phyloP scores from a whole-genome alignment of 495 filamentous ascomycete genomes.

The Aspergillus olivimuriae region DNA sequence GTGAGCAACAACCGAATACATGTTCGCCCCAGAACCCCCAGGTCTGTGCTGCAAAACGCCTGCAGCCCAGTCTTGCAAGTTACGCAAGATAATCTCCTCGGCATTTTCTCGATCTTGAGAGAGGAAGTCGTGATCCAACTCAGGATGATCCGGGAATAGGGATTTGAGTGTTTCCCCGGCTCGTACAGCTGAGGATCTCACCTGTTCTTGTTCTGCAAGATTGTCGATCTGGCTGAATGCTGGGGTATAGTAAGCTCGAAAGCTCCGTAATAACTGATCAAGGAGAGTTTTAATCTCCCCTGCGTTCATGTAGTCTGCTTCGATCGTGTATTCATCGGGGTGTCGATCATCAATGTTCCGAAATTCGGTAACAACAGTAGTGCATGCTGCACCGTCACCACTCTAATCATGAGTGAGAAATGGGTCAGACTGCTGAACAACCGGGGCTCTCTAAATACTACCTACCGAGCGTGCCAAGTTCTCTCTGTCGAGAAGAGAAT shows the following conservation, averaged over 20 bases:
- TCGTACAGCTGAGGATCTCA: constrained; percentile 3
- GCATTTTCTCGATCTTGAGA: constrained; percentile 7
- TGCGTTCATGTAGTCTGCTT: constrained; percentile 22
- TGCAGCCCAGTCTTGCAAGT: constrained; percentile 13
- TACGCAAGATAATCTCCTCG: constrained; percentile 3
- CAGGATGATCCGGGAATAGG: constrained; percentile 14
- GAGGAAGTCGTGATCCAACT: constrained; percentile 16
- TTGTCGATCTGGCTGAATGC: constrained; percentile 8
- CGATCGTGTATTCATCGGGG: constrained; percentile 17
- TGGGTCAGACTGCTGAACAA: not conserved
- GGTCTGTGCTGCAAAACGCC: constrained; percentile 7
- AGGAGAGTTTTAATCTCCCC: constrained; percentile 20
- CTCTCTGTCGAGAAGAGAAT: constrained; percentile 22
- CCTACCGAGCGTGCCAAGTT: constrained; percentile 23
- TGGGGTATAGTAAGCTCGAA: constrained; percentile 14
- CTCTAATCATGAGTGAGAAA: constrained; percentile 20
- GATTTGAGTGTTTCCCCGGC: constrained; percentile 17
- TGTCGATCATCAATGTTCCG: constrained; percentile 16
- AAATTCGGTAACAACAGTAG: constrained; percentile 28
- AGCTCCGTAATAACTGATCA: constrained; percentile 16
- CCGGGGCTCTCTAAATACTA: not conserved
- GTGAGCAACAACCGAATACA: constrained; percentile 7
- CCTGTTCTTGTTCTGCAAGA: constrained; percentile 8
- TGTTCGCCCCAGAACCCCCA: constrained; percentile 8
- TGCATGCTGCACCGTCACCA: constrained; percentile 24